phyloP scores from a whole-genome alignment of 495 filamentous ascomycete species.

The Podospora fimiseda region DNA sequence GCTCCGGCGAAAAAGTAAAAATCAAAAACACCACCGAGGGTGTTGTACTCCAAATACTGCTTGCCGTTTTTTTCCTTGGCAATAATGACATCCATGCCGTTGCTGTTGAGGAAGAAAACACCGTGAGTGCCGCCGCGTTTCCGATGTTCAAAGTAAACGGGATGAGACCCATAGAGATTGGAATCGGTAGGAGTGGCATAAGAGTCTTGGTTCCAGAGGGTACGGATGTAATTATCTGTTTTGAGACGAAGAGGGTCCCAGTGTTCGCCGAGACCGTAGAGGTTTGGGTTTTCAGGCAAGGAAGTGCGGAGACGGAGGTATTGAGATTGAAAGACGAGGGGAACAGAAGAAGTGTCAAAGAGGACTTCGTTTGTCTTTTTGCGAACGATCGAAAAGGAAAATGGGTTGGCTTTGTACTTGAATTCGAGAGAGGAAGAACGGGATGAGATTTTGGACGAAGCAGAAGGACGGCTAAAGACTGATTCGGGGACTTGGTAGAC shows the following conservation, averaged over 20 bases:
- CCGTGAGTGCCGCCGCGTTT: constrained; percentile 65
- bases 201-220: constrained; percentile 73
- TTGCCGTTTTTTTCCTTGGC: constrained; percentile 54
- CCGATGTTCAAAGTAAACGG: constrained; percentile 78
- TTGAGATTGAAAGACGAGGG: constrained; percentile 72
- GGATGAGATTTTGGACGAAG: too few relatives aligned
- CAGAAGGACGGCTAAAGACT: constrained; percentile 64
- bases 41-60: constrained; percentile 82
- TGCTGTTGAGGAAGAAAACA: constrained; percentile 75
- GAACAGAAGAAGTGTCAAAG: constrained; percentile 66
- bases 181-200: constrained; percentile 44
- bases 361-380: constrained; percentile 59
- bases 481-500: constrained; percentile 74
- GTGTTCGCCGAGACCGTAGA: constrained; percentile 80
- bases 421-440: too few relatives aligned
- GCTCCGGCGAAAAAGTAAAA: constrained; percentile 80
- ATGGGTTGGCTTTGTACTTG: constrained; percentile 58
- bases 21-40: constrained; percentile 73
- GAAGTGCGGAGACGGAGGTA: constrained; percentile 66
- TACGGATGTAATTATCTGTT: constrained; percentile 69
- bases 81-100: constrained; percentile 86
- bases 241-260: constrained; percentile 66
- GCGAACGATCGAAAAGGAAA: constrained; percentile 68
- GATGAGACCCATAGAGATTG: constrained; percentile 83
- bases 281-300: constrained; percentile 60